Evolutionary conservation across 352 stramenopile genomes (phyloP), one percentile per base, ranked within the genome.

Genomic region (Phytophthora colocasiae): DNA sequence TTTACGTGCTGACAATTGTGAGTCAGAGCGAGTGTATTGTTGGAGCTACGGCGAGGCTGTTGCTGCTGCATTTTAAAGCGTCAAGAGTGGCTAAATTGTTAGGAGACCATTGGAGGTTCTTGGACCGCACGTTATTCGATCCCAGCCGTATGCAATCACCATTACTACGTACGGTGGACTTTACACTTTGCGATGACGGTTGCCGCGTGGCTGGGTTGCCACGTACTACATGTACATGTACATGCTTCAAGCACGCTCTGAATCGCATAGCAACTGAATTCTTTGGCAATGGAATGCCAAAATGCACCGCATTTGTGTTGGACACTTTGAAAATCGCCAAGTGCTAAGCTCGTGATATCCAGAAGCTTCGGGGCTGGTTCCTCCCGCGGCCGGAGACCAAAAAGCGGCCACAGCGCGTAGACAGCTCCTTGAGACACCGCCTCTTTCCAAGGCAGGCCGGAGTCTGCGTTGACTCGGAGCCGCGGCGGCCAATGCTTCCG

Each of bases 361-460:
- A 57, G 60, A 77, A 73, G 46, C 52, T 73, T 73, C 69, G 29
- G 32, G 45, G 69, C 66, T 31, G 39, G 17, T 77, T 77, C 64
- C 43, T 11, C 48, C 36, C 26, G 39, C 48, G 44, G 9, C 24
- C 31, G 43, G 46, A 36, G 61, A 60, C 34, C 49, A 56, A 46
- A 55, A 48, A 50, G 40, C 24, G 19, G 19, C 27, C 40, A 46
- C 24, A 46, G 38, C 22, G 29, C 55, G 46, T 36, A 57, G 49
- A 57, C 49, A 57, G 49, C 51, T 59, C 56, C 17, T 59, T 74
- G 66, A 71, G 66, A 71, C 66, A 71, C 51, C 39, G 49, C 36
- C 47, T 41, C 47, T 54, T 29, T 34, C 58, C 57, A 45, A 63
- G 17, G 43, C 63, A 67, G 48, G 52, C 58, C 15, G 26, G 26